Percentiles rank a stretch among this genome's conserved stretches.
phyloP scores from a whole-genome alignment of 1,284 basidiomycete genomes.

The Sparassis latifolia region DNA sequence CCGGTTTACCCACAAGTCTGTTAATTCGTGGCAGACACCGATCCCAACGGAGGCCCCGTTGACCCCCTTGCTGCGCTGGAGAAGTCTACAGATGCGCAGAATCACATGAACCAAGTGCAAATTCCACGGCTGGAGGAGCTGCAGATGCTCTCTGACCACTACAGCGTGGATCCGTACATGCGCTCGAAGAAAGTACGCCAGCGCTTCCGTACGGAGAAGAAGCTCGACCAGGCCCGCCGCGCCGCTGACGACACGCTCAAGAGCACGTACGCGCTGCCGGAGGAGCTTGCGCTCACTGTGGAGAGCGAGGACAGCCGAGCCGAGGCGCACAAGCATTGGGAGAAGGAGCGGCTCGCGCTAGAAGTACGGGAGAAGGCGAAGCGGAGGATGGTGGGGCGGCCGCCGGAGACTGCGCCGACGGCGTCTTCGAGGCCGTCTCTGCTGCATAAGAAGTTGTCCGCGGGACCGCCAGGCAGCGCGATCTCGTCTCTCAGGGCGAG shows the following conservation, averaged over 20 bases:
- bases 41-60: conserved; percentile 49
- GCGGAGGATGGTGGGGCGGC: conserved; percentile 38
- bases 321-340: conserved; percentile 60
- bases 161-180: conserved; percentile 80
- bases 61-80: conserved; percentile 89
- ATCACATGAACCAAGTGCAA: conserved; percentile 48
- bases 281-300: conserved; percentile 49
- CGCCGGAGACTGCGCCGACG: conserved; percentile 23
- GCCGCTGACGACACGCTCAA: conserved; percentile 65
- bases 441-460: conserved; percentile 3
- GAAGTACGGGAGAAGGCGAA: conserved; percentile 37
- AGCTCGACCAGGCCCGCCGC: conserved; percentile 59
- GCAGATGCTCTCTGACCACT: conserved; percentile 78
- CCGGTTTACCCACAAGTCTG: neutral
- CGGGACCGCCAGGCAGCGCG: conserved; percentile 16
- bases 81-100: conserved; percentile 76
- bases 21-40: conserved; percentile 48
- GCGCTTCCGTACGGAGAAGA: conserved; percentile 83
- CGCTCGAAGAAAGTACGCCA: conserved; percentile 72
- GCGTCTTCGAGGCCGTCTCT: conserved; percentile 5
- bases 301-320: conserved; percentile 50
- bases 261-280: conserved; percentile 68
- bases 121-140: conserved; percentile 73
- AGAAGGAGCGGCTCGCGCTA: conserved; percentile 38
- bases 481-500: conserved; percentile 44